Percentiles rank a stretch among this genome's conserved stretches.
These are phyloP conservation scores for Talaromyces trachyspermus DNA, from an alignment of 495 filamentous ascomycete species.

Conservation along the genomic window DNA sequence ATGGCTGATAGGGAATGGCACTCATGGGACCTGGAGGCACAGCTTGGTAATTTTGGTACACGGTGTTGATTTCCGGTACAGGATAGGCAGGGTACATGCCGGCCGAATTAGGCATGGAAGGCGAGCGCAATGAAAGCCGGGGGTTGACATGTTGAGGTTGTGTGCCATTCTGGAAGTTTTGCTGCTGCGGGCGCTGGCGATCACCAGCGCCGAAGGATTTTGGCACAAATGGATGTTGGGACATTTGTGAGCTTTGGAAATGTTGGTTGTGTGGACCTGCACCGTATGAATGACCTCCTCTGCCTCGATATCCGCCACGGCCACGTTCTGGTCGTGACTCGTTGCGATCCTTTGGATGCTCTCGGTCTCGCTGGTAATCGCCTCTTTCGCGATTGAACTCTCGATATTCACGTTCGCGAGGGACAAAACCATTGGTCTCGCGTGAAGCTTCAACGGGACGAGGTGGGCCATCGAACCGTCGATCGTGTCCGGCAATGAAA, in stretches of 20 bases:
- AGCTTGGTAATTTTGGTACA: slow-evolving; percentile 43
- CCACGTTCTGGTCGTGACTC: slow-evolving; percentile 45
- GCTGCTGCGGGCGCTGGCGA: slow-evolving; percentile 31
- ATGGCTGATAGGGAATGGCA: slow-evolving; percentile 55
- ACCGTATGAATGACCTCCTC: slow-evolving; percentile 38
- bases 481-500: slow-evolving; percentile 20
- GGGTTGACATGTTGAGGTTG: slow-evolving; percentile 23
- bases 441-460: slow-evolving; percentile 32
- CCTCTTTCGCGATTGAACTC: slow-evolving; percentile 15
- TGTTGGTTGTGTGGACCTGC: slow-evolving; percentile 34
- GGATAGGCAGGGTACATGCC: slow-evolving; percentile 33
- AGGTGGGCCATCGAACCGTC: slow-evolving; percentile 31
- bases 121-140: slow-evolving; percentile 40
- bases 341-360: slow-evolving; percentile 37
- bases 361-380: slow-evolving; percentile 17
- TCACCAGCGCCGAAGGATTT: slow-evolving; percentile 36
- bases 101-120: slow-evolving; percentile 38
- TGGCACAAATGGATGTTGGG: slow-evolving; percentile 33
- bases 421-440: slow-evolving; percentile 14
- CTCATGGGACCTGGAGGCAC: slow-evolving; percentile 52
- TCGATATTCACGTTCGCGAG: slow-evolving; percentile 6
- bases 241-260: slow-evolving; percentile 39
- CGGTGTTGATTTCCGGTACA: slow-evolving; percentile 32
- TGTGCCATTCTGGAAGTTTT: slow-evolving; percentile 24
- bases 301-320: slow-evolving; percentile 47